These are phyloP conservation scores for Hapsidospora chrysogenum DNA, from an alignment of 495 filamentous ascomycete species.

Conservation along the genomic window DNA sequence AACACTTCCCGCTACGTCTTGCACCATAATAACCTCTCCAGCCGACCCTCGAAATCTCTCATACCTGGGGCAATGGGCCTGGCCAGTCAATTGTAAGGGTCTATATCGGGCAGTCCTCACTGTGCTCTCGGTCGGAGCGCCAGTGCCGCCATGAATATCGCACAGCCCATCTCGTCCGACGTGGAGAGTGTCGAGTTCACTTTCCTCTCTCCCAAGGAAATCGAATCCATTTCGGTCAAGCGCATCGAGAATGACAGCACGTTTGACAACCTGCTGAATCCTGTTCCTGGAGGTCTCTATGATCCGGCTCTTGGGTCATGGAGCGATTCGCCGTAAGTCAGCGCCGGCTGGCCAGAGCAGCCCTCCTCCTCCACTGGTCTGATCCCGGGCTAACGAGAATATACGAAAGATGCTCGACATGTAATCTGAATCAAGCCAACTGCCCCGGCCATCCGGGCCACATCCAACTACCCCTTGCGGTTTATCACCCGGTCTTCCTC, in stretches of 20 bases:
- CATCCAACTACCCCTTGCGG: slow-evolving; percentile 79
- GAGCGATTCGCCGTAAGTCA: slow-evolving; percentile 64
- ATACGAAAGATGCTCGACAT: slow-evolving; percentile 68
- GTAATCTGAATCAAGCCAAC: slow-evolving; percentile 53
- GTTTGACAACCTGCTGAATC: slow-evolving; percentile 75
- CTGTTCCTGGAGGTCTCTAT: slow-evolving; percentile 76
- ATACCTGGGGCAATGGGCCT: too few species aligned
- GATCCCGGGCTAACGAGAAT: slow-evolving; percentile 4
- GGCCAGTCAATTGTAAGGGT: too few species aligned
- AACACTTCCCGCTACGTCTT: too few species aligned
- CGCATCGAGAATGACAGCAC: slow-evolving; percentile 78
- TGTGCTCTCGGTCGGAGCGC: too few species aligned
- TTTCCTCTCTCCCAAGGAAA: slow-evolving; percentile 63
- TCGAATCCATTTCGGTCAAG: slow-evolving; percentile 79
- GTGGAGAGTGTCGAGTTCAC: slow-evolving; percentile 83
- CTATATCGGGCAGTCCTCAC: too few species aligned
- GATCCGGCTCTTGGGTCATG: slow-evolving; percentile 88
- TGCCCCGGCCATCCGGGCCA: slow-evolving; percentile 93
- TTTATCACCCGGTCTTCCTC: slow-evolving; percentile 90
- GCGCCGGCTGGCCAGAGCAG: too few species aligned
- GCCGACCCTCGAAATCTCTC: too few species aligned
- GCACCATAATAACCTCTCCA: too few species aligned
- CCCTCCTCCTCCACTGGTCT: too few species aligned
- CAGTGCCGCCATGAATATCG: slow-evolving; percentile 51
- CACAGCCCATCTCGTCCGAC: slow-evolving; percentile 70